Conservation (phyloP, 495 filamentous ascomycete genomes). For the Beverwykella pulmonaria region DNA sequence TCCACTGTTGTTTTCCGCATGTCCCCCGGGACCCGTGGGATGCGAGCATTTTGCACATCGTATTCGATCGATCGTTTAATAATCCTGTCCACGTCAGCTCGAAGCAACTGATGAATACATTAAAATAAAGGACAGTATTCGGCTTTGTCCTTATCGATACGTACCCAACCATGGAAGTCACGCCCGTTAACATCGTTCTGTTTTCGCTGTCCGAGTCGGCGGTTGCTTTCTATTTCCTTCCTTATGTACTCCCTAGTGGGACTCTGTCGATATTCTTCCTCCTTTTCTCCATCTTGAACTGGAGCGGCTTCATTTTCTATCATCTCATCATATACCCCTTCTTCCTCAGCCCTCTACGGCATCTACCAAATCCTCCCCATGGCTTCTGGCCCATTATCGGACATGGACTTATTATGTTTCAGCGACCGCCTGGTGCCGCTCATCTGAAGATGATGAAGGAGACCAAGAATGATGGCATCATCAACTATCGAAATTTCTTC, state of each 20-base stretch:
- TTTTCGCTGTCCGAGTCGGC: constrained; percentile 21
- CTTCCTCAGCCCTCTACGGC: constrained; percentile 37
- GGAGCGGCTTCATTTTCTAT: constrained; percentile 8
- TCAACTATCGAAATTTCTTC: constrained; percentile 40
- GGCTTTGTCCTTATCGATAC: not conserved
- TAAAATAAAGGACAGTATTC: too few relatives aligned
- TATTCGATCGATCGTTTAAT: not conserved
- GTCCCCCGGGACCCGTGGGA: not conserved
- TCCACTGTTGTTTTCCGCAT: not conserved
- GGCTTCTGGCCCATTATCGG: constrained; percentile 32
- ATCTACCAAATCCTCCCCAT: constrained; percentile 28
- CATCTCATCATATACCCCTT: constrained; percentile 32
- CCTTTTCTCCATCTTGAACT: constrained; percentile 18
- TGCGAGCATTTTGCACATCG: not conserved
- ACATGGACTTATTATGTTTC: constrained; percentile 35
- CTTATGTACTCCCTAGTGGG: not conserved
- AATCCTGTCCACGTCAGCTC: too few relatives aligned
- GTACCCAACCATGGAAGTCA: constrained; percentile 18
- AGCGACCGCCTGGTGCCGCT: constrained; percentile 21
- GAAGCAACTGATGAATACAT: too few relatives aligned
- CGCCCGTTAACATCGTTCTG: constrained; percentile 4
- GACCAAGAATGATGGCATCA: constrained; percentile 41
- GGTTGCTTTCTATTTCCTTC: constrained; percentile 13
- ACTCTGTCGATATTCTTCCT: constrained; percentile 15
- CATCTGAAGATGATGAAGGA: constrained; percentile 34